Base-by-base conservation (phyloP, 1,139 yeast species). In the Debaryomycetaceae sp. region DNA sequence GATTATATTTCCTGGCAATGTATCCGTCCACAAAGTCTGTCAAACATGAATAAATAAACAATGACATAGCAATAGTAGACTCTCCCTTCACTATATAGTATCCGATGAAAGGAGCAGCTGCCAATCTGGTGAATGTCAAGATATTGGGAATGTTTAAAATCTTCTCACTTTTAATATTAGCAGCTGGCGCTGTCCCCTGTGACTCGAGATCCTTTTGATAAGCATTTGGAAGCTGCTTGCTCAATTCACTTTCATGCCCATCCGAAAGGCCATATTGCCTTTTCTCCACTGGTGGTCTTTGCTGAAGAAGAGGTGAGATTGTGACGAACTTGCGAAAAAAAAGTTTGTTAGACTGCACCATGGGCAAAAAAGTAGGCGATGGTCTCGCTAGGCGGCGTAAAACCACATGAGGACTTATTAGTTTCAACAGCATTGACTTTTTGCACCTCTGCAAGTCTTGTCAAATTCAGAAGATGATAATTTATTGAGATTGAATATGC, bases 21-120 rank as follows among this genome's bases (percentile, higher is more conserved):
- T 68, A 87, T 0, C 99, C 99, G 62, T 95, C 99, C 23, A 91
- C 66, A 53, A 87, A 84, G 62, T 95, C 99, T 0, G 99, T 91
- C 8, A 90, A 62, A 53, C 97, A 87, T 0, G 97, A 90, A 56
- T 88, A 89, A 0, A 83, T 75, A 63, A 93, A 93, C 17, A 93
- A 60, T 4, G 81, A 76, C 42, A 89, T 68, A 0, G 98, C 96
- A 42, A 76, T 68, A 11, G 72, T 65, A 2, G 85, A 68, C 37
- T 86, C 77, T 9, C 83, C 81, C 14, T 78, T 69, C 17, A 87
- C 73, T 6, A 93, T 81, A 54, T 81, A 77, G 56, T 85, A 87
- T 0, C 98, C 98, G 37, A 93, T 81, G 9, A 83, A 65, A 0
- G 99, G 99, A 0, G 99, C 84, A 2, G 90, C 71, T 3, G 78